Base-by-base conservation (phyloP, 352 stramenopile genomes). In the Plasmopara halstedii region DNA sequence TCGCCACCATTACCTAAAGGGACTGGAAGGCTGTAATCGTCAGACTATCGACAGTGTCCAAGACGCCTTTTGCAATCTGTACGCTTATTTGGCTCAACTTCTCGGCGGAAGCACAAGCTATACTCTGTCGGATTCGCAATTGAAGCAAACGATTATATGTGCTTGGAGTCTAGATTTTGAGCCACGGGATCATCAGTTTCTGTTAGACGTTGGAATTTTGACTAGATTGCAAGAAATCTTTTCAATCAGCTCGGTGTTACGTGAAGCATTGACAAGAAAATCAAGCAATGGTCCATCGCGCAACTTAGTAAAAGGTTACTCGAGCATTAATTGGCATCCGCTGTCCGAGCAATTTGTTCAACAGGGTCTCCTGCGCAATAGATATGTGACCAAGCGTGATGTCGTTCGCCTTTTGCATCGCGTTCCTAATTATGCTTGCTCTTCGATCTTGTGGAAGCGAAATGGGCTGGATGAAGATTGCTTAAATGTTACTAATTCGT, bases 131-230 rank as follows among this genome's bases (percentile, higher is more conserved):
- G 74, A 87, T 50, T 64, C 56, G 1, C 68, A 84, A 37, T 52
- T 93, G 0, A 85, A 86, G 41, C 79, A 90, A 53, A 73, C 79
- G 2, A 81, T 94, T 42, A 43, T 92, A 18, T 91, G 76, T 29
- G 72, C 83, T 0, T 94, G 78, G 78, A 77, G 65, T 46, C 45
- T 94, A 39, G 83, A 94, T 45, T 94, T 92, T 32, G 83, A 94
- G 46, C 62, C 80, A 2, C 67, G 70, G 15, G 83, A 94, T 46
- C 83, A 94, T 35, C 68, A 77, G 19, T 91, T 85, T 34, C 54
- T 94, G 26, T 55, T 94, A 19, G 83, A 89, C 37, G 75, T 68
- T 6, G 80, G 76, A 8, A 84, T 94, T n/a, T 29, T 94, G 23
- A 70, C 66, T 7, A 80, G 69, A 2, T 31, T 92, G 2, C 76